phyloP scores from a whole-genome alignment of 1,284 basidiomycete species.

The Neonothopanus nambi region DNA sequence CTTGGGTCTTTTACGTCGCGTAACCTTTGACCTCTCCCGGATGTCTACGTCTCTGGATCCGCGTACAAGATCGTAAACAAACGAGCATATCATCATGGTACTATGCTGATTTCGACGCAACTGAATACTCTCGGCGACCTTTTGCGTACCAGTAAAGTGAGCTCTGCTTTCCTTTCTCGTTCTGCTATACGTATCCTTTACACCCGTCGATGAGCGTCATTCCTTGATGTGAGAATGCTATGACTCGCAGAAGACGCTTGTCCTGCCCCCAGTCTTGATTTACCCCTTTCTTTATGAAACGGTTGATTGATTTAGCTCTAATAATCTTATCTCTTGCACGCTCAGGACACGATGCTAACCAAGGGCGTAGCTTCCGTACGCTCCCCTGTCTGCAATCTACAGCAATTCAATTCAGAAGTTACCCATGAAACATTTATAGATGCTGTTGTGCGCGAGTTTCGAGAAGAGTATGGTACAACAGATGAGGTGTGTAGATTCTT shows the following conservation, averaged over 20 bases:
- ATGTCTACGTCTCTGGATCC: constrained; percentile 88
- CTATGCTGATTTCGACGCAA: constrained; percentile 92
- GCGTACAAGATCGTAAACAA: constrained; percentile 95
- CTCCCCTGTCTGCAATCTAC: constrained; percentile 88
- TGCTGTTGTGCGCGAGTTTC: constrained; percentile 76
- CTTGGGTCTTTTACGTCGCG: not conserved
- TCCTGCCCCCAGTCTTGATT: no score
- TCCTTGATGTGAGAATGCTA: no score
- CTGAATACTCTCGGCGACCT: constrained; percentile 73
- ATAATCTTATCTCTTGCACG: not conserved
- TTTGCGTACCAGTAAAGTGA: constrained; percentile 72
- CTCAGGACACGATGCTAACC: constrained; percentile 74
- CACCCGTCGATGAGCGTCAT: not conserved
- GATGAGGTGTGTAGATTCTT: constrained; percentile 31
- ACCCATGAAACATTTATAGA: constrained; percentile 74
- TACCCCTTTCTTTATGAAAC: no score
- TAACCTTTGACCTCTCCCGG: no score
- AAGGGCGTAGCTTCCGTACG: constrained; percentile 90
- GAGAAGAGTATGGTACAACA: constrained; percentile 53
- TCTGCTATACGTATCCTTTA: not conserved
- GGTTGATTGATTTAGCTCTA: no score
- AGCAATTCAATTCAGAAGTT: constrained; percentile 50
- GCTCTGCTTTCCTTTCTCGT: constrained; percentile 11
- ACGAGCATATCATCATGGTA: constrained; percentile 97
- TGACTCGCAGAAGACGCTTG: no score